Percentiles rank a stretch among this genome's conserved stretches.
Evolutionary conservation across 169 alveolate species (phyloP).

Genomic region (Plasmodium vivax): DNA sequence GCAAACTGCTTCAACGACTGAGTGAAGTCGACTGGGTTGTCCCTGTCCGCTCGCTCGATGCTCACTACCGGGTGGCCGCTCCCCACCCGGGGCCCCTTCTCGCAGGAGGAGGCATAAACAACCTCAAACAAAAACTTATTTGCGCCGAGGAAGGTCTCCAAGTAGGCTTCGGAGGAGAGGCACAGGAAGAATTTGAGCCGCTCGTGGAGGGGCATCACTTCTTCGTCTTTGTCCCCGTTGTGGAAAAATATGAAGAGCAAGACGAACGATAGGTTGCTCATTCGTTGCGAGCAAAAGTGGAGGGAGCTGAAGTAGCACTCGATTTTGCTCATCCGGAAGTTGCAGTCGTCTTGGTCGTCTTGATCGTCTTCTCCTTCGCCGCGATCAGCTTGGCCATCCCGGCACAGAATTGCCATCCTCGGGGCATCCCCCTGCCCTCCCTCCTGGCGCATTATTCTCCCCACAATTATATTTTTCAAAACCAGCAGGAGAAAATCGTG

Average conservation of each 20-base stretch:
- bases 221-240: not conserved
- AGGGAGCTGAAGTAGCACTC: conserved; percentile 21
- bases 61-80: not conserved
- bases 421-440: not conserved
- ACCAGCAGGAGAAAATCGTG: conserved; percentile 1
- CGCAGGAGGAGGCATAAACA: not conserved
- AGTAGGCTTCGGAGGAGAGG: conserved; percentile 1
- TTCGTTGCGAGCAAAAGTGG: not conserved
- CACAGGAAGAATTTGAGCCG: not conserved
- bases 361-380: not conserved
- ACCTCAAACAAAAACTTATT: not conserved
- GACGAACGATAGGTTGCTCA: conserved; percentile 16
- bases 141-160: conserved; percentile 5
- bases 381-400: not conserved
- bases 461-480: not conserved
- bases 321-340: not conserved
- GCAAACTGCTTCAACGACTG: not conserved
- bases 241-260: conserved; percentile 29
- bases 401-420: not conserved
- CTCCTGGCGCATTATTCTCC: not conserved
- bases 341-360: not conserved
- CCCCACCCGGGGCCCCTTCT: not conserved
- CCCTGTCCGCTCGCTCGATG: not conserved
- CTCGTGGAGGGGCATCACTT: not conserved
- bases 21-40: not conserved